Evolutionary conservation across 1,284 basidiomycete genomes (phyloP), one percentile per base, ranked within the genome.

Genomic region (Pterulicium gracile): DNA sequence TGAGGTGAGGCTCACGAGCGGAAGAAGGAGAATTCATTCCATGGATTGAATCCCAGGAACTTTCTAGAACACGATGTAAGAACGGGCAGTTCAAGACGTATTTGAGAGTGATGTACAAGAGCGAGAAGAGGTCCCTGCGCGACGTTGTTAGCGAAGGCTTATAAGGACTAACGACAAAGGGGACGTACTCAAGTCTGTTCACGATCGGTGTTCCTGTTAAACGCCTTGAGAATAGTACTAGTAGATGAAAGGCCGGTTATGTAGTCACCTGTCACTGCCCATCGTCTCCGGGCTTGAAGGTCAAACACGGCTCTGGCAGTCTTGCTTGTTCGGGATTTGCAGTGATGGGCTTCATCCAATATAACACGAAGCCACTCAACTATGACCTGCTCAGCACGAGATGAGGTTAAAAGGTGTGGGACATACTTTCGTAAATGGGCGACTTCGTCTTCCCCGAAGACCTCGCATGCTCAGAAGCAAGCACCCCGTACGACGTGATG

Each of bases 141-240:
- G 7, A 32, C n/a, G n/a, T n/a, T n/a, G n/a, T n/a, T n/a, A n/a
- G n/a, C n/a, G n/a, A 32, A 32, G 27, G 7, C 27, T 32, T 32
- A 32, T 32, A 32, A 32, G 27, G n/a, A 32, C 10, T 32, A 32
- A 32, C n/a, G n/a, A n/a, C 27, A 10, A 32, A 10, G 27, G 27
- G n/a, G n/a, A 32, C 27, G 7, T n/a, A 32, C 27, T 97, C 95
- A 3, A 98, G 72, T 43, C 84, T 80, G 60, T 98, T 98, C 49
- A 98, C 91, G 51, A 98, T 98, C 0, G 95, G 95, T 7, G 95
- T 98, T 23, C 92, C 88, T 76, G 35, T n/a, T 49, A n/a, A n/a
- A n/a, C n/a, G n/a, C n/a, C n/a, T n/a, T n/a, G n/a, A n/a, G n/a
- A 32, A 27, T 41, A 42, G 4, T 14, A 42, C 10, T 24, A 27